Conservation (phyloP, 83 land plant genomes). For the Isoetes engelmannii region DNA sequence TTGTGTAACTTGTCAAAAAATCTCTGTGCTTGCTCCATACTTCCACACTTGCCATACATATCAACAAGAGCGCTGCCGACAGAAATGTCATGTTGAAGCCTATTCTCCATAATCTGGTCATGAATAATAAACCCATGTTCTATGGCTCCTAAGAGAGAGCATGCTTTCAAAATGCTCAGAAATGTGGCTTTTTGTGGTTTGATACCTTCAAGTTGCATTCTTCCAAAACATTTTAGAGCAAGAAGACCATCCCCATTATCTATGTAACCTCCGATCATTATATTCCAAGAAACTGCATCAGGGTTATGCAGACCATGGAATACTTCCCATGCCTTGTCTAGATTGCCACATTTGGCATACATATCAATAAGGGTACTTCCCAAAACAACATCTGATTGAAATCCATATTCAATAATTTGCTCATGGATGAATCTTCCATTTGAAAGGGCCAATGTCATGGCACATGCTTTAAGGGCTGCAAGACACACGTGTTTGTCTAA, state of each 20-base stretch:
- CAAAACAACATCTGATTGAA: constrained; percentile 15
- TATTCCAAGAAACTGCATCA: constrained; percentile 7
- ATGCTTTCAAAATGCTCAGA: constrained; percentile 1
- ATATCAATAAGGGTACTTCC: constrained; percentile 25
- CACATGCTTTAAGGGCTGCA: too few relatives aligned
- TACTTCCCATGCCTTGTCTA: constrained; percentile 16
- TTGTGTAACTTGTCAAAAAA: background rate
- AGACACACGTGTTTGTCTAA: too few relatives aligned
- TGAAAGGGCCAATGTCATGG: too few relatives aligned
- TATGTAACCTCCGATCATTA: background rate
- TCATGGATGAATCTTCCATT: too few relatives aligned
- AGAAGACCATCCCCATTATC: too few relatives aligned
- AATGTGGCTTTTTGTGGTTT: background rate
- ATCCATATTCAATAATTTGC: background rate
- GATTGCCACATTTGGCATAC: constrained; percentile 20
- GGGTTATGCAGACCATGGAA: constrained; percentile 14
- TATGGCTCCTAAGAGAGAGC: background rate
- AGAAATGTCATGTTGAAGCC: background rate
- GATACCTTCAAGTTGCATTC: background rate
- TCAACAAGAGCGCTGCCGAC: constrained; percentile 4
- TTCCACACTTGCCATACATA: constrained; percentile 13
- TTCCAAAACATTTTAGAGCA: background rate
- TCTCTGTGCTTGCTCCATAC: background rate
- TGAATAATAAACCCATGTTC: background rate
- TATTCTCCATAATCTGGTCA: background rate